Evolutionary conservation across 164 flowering plant genomes (phyloP), one percentile per base, ranked within the genome.

Genomic region (Berberis vulgaris): DNA sequence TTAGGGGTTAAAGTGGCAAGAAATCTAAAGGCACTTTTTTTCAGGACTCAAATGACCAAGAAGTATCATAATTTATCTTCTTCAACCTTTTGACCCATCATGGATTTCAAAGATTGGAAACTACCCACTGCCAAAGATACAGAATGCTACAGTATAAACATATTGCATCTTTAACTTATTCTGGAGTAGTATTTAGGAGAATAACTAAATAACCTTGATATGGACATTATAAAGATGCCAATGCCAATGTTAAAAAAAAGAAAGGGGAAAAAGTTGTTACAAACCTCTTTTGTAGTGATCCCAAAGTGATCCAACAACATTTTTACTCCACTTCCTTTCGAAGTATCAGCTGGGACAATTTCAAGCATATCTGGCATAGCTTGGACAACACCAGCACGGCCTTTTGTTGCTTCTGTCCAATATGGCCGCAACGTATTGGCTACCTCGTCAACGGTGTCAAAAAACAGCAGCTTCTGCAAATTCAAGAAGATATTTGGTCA

Each of bases 281-380:
- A 46, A 76, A 93, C 99, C 99, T 89, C 97, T 41, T 80, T 65
- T 54, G 87, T 60, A 59, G 76, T 60, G 52, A 75, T 76, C 44
- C 93, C 93, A 72, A 94, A 79, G 77, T 94, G 97, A 71, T 89
- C 88, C 65, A 94, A 91, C 69, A 94, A 77, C 80, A 84, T 72
- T 71, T 60, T 81, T 9, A 94, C 97, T 65, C 99, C 96, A 71
- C 67, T 79, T 13, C 98, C 97, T 80, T 93, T 93, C 43, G 97
- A 88, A 44, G 91, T 84, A 62, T 86, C 87, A 9, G 69, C 67
- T 43, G 97, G 97, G 9, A 93, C 84, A 60, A 93, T 83, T 74
- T 90, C 97, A 64, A 93, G 98, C 89, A 90, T 87, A 74, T 87
- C 95, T 12, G 89, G 73, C 67, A 74, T 79, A 45, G 95, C 85